phyloP scores from a whole-genome alignment of 164 flowering plant genomes.

The Vitis rupestris region DNA sequence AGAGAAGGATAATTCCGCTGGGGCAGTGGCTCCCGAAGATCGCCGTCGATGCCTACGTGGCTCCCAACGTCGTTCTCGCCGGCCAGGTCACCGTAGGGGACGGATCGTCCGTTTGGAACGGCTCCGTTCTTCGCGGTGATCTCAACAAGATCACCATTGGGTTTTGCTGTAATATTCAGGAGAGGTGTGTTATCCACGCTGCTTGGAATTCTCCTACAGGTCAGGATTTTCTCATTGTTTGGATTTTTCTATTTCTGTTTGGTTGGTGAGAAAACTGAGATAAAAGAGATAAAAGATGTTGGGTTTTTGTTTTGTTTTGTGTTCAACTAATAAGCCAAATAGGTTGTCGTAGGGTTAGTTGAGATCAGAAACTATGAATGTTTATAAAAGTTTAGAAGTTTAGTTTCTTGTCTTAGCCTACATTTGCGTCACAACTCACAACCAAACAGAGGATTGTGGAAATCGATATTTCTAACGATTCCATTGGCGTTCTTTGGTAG shows the following conservation, averaged over 20 bases:
- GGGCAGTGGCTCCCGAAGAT: conserved; percentile 96
- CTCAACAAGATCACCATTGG: conserved; percentile 93
- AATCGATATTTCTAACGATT: no score
- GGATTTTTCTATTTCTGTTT: conserved; percentile 3
- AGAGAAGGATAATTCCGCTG: conserved; percentile 74
- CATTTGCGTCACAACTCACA: no score
- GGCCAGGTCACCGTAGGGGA: conserved; percentile 89
- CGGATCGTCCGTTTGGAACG: conserved; percentile 95
- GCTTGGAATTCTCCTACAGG: conserved; percentile 99
- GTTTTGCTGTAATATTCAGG: conserved; percentile 92
- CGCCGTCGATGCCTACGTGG: conserved; percentile 96
- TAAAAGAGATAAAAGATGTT: not conserved
- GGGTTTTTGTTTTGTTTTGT: no score
- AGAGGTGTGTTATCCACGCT: conserved; percentile 87
- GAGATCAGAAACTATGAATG: no score
- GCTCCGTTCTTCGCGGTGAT: conserved; percentile 91
- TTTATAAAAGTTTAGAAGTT: no score
- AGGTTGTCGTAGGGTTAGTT: no score
- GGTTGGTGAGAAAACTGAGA: conserved; percentile 1
- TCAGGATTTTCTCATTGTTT: conserved; percentile 19
- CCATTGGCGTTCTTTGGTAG: no score
- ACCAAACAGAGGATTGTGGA: no score
- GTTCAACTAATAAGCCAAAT: no score
- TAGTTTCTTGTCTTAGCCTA: no score
- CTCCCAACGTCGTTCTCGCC: conserved; percentile 94